phyloP scores from a whole-genome alignment of 1,139 yeast species.

The Arxiozyma bovina region DNA sequence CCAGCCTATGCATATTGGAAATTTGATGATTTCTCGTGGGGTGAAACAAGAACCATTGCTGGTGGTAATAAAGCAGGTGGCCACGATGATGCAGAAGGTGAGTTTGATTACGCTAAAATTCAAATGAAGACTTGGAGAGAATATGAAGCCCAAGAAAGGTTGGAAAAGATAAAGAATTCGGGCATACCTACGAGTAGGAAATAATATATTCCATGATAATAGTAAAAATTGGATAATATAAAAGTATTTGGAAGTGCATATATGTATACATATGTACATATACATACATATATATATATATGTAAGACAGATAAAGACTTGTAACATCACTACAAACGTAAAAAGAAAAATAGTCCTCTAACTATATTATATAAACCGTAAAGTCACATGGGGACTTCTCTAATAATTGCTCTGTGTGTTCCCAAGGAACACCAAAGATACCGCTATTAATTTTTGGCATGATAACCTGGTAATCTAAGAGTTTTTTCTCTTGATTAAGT shows the following conservation, averaged over 20 bases:
- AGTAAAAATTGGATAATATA: not conserved
- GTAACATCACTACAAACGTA: not conserved
- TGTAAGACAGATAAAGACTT: not conserved
- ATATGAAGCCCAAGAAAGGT: slow-evolving; percentile 56
- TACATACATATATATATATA: not conserved
- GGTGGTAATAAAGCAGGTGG: slow-evolving; percentile 48
- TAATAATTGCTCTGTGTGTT: slow-evolving; percentile 47
- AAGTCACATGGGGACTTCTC: slow-evolving; percentile 32
- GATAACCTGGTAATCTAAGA: slow-evolving; percentile 30
- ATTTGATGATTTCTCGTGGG: slow-evolving; percentile 98
- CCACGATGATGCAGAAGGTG: slow-evolving; percentile 67
- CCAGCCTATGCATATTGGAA: slow-evolving; percentile 93
- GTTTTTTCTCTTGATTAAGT: slow-evolving; percentile 4
- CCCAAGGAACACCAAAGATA: slow-evolving; percentile 74
- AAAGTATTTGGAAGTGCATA: not conserved
- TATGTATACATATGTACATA: too few relatives aligned
- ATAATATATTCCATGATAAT: not conserved
- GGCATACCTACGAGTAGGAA: slow-evolving; percentile 3
- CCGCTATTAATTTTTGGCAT: slow-evolving; percentile 82
- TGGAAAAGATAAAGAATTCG: slow-evolving; percentile 4
- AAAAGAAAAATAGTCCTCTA: not conserved
- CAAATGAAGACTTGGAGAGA: slow-evolving; percentile 93
- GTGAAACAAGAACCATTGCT: slow-evolving; percentile 82
- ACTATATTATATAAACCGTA: slow-evolving; percentile 16
- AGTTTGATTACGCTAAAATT: slow-evolving; percentile 80